phyloP scores from a whole-genome alignment of 805 yeast species.

The Metschnikowia santaceciliae region DNA sequence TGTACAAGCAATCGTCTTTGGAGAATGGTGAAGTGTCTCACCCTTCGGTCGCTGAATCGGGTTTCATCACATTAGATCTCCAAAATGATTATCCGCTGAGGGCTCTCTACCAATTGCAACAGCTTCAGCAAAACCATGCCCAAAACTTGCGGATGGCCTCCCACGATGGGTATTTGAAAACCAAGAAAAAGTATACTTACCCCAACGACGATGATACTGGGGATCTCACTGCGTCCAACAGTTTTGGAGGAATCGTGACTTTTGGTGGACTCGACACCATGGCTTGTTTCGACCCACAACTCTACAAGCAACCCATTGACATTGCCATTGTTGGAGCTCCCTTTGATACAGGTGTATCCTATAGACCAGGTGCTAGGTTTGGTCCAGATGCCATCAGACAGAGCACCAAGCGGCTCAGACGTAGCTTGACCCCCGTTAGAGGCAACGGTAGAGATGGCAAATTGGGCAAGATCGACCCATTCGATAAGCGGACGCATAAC shows the following conservation, averaged over 20 bases:
- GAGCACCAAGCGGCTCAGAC: constrained; percentile 43
- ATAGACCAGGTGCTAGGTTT: constrained; percentile 55
- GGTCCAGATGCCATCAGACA: constrained; percentile 53
- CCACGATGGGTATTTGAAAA: constrained; percentile 14
- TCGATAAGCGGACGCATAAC: constrained; percentile 37
- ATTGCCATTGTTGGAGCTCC: constrained; percentile 59
- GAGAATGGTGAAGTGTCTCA: neutral
- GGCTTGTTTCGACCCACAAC: constrained; percentile 43
- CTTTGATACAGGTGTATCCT: constrained; percentile 54
- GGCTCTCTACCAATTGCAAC: constrained; percentile 3
- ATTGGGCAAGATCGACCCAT: constrained; percentile 48
- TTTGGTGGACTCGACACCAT: constrained; percentile 48
- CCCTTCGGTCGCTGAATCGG: neutral
- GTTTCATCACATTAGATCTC: neutral
- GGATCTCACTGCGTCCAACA: constrained; percentile 18
- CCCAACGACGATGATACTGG: constrained; percentile 36
- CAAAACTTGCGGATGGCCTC: constrained; percentile 6
- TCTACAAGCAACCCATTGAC: constrained; percentile 28
- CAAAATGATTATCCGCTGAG: constrained; percentile 1
- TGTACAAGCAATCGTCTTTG: constrained; percentile 5
- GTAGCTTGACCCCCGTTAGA: constrained; percentile 35
- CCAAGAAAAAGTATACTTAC: constrained; percentile 21
- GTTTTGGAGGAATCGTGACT: constrained; percentile 51
- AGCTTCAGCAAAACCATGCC: constrained; percentile 3
- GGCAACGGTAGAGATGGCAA: constrained; percentile 25